phyloP scores from a whole-genome alignment of 257 asterid species.

The Solanum medicagineum region DNA sequence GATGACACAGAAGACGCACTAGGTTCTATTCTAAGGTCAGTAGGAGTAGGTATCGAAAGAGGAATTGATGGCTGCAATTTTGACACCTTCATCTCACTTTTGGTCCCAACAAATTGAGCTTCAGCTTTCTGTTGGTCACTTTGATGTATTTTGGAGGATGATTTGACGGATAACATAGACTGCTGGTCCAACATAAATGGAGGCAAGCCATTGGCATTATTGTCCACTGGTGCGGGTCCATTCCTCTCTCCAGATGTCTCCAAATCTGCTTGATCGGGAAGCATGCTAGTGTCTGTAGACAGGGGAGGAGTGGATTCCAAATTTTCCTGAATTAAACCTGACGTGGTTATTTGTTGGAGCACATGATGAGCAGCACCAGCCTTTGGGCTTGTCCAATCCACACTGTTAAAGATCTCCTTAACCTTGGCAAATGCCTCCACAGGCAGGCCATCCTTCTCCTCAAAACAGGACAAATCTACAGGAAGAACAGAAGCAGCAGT shows the following conservation, averaged over 20 bases:
- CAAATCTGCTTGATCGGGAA: neutral
- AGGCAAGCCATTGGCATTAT: slow-evolving; percentile 16
- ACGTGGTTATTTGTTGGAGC: slow-evolving; percentile 39
- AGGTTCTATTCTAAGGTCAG: neutral
- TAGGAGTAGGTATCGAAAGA: slow-evolving; percentile 10
- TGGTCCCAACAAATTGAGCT: slow-evolving; percentile 12
- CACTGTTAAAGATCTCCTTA: slow-evolving; percentile 74
- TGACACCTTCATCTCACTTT: slow-evolving; percentile 7
- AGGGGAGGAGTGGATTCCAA: slow-evolving; percentile 22
- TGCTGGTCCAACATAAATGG: slow-evolving; percentile 15
- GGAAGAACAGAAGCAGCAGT: slow-evolving; percentile 52
- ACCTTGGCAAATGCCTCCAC: slow-evolving; percentile 90
- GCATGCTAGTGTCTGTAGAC: neutral
- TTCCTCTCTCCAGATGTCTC: slow-evolving; percentile 27
- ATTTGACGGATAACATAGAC: slow-evolving; percentile 11
- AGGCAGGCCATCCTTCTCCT: slow-evolving; percentile 95
- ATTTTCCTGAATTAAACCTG: slow-evolving; percentile 27
- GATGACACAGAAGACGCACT: slow-evolving; percentile 18
- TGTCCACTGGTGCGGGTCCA: slow-evolving; percentile 22
- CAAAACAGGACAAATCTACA: slow-evolving; percentile 57
- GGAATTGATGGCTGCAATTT: slow-evolving; percentile 1
- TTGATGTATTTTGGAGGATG: slow-evolving; percentile 18
- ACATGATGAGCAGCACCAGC: slow-evolving; percentile 50
- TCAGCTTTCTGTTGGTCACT: slow-evolving; percentile 13
- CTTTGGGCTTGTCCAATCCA: slow-evolving; percentile 75